phyloP scores from a whole-genome alignment of 1,284 basidiomycete genomes.

The Fomes fomentarius region DNA sequence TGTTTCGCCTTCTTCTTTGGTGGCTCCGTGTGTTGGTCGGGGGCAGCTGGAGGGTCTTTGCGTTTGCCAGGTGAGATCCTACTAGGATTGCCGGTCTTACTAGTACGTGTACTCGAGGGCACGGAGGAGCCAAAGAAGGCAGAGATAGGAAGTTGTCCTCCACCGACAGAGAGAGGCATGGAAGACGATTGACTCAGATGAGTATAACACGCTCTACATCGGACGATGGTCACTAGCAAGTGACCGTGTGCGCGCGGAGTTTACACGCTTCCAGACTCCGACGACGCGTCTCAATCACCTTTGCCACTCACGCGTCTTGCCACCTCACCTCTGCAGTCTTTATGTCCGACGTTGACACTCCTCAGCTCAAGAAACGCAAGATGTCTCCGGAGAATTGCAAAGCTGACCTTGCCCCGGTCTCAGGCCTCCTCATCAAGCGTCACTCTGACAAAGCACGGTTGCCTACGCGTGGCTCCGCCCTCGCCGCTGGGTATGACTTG shows the following conservation, averaged over 20 bases:
- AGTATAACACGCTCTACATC: too few species aligned
- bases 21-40: background rate
- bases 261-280: conserved; percentile 31
- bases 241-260: conserved; percentile 25
- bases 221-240: background rate
- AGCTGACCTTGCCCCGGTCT: conserved; percentile 39
- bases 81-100: conserved; percentile 2
- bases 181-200: too few species aligned
- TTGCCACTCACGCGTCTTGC: conserved; percentile 7
- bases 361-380: conserved; percentile 61
- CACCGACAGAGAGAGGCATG: conserved; percentile 20
- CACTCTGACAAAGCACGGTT: conserved; percentile 82
- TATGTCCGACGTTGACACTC: conserved; percentile 37
- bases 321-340: background rate
- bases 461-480: conserved; percentile 85
- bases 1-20: conserved; percentile 14
- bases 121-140: conserved; percentile 19
- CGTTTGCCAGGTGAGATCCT: conserved; percentile 14
- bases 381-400: conserved; percentile 41
- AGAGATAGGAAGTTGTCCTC: conserved; percentile 27
- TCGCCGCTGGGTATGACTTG: conserved; percentile 94
- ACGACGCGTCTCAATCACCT: conserved; percentile 21
- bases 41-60: background rate
- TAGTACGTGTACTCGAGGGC: conserved; percentile 3
- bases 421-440: conserved; percentile 82